Conservation (phyloP, 495 filamentous ascomycete species). For the Physcia stellaris region DNA sequence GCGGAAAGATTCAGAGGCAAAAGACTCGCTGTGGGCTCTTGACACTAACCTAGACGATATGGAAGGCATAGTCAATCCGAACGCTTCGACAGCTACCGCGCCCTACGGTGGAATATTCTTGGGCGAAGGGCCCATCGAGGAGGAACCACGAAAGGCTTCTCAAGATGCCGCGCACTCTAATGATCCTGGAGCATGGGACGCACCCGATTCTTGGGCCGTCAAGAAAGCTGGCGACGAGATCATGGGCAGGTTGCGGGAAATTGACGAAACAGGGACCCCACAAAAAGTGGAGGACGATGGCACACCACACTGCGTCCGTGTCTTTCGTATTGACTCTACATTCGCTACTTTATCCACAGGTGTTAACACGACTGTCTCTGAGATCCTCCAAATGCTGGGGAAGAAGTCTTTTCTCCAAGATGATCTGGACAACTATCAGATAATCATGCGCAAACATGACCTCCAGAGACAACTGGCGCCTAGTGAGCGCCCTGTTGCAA, state of each 20-base stretch:
- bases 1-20: conserved; percentile 30
- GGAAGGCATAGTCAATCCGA: conserved; percentile 56
- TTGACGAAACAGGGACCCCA: conserved; percentile 41
- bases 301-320: conserved; percentile 75
- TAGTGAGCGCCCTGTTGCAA: conserved; percentile 70
- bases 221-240: conserved; percentile 55
- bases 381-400: conserved; percentile 70
- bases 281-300: conserved; percentile 52
- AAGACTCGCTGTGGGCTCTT: conserved; percentile 46
- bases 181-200: conserved; percentile 52
- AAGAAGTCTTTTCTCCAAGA: conserved; percentile 87
- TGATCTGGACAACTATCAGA: conserved; percentile 82
- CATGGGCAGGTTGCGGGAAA: conserved; percentile 40
- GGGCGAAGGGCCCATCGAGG: conserved; percentile 35
- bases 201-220: conserved; percentile 88
- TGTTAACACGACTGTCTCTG: conserved; percentile 68
- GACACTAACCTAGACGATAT: conserved; percentile 76
- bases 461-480: conserved; percentile 67
- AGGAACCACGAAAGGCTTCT: conserved; percentile 20
- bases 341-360: conserved; percentile 79
- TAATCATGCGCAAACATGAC: conserved; percentile 86
- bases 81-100: conserved; percentile 33
- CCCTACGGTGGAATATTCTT: conserved; percentile 40
- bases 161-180: conserved; percentile 19
- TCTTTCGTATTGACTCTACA: conserved; percentile 85